These are phyloP conservation scores for Wakefieldia striispora DNA, from an alignment of 768 basidiomycete species.

Conservation along the genomic window DNA sequence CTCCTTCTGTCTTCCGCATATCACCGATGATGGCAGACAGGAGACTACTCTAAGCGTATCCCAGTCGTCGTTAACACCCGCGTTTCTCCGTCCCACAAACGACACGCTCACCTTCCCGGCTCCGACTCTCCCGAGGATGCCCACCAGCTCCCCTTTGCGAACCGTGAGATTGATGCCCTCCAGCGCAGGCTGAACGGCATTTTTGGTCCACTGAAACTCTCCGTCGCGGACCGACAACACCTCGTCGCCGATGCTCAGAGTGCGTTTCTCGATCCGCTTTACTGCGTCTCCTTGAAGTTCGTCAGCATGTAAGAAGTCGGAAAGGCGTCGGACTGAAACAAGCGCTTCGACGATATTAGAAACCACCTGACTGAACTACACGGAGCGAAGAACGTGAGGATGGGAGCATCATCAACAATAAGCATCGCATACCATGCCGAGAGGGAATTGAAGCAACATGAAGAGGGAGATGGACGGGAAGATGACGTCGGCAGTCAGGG, in stretches of 20 bases:
- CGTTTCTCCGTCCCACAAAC: not conserved
- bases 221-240: conserved; percentile 70
- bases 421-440: conserved; percentile 62
- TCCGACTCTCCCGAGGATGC: conserved; percentile 86
- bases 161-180: conserved; percentile 75
- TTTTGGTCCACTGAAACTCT: conserved; percentile 79
- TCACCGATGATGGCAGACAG: conserved; percentile 83
- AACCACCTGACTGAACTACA: conserved; percentile 66
- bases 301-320: conserved; percentile 69
- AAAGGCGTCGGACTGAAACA: conserved; percentile 79
- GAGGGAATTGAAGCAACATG: conserved; percentile 82
- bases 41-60: conserved; percentile 55
- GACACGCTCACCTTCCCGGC: conserved; percentile 68
- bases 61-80: not conserved
- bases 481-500: conserved; percentile 86
- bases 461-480: conserved; percentile 95
- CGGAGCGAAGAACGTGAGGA: conserved; percentile 1
- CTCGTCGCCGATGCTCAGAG: conserved; percentile 58
- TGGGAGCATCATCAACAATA: not conserved
- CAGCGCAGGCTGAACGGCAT: conserved; percentile 55
- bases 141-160: conserved; percentile 82
- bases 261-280: conserved; percentile 42
- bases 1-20: conserved; percentile 76
- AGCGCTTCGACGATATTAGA: conserved; percentile 83
- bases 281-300: conserved; percentile 82